Evolutionary conservation across 2,329 filamentous ascomycete species (phyloP), one percentile per base, ranked within the genome.

Genomic region (Aspergillus nomiae): DNA sequence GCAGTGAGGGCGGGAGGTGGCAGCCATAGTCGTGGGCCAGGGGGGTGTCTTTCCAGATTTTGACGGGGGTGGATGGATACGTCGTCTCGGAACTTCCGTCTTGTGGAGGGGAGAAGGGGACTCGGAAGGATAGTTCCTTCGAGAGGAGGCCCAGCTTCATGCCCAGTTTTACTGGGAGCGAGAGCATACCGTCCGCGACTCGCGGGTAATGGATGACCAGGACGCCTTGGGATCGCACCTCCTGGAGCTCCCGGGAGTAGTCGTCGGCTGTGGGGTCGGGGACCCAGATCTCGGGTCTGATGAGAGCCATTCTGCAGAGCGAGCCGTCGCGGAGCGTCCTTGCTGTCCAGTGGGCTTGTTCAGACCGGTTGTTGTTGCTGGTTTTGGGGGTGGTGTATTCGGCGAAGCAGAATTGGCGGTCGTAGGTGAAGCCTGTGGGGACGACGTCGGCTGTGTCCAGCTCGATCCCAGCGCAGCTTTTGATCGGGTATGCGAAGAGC

Each of bases 341-440:
- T 36, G 73, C 74, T 24, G 70, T 75, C 78, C 79, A 81, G 78
- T 77, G n/a, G 14, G 43, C 30, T 26, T 50, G 54, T 26, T 56
- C 56, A 7, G 30, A 34, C 0, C 12, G 11, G 4, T 30, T 26
- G 10, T 19, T 50, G 24, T 24, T 24, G 21, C 9, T n/a, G 48
- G 56, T 59, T 58, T 75, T 70, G 38, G 76, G 75, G 5, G 77
- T 77, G 41, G 81, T 74, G 46, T 82, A 75, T 76, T 94, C 90
- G 1, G 91, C 92, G 74, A 97, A 92, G 55, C 88, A 90, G 80
- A 93, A 96, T 69, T 94, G 86, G 7, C 92, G 87, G 77, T 97
- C 93, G 76, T 90, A 91, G 74, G 90, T 86, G 61, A 96, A 83
- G 2, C 93, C 92, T 2, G 86, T 87, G 7, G 86, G 81, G 53